Evolutionary conservation across 2,329 filamentous ascomycete species (phyloP).

Genomic region (Akanthomyces lecanii): DNA sequence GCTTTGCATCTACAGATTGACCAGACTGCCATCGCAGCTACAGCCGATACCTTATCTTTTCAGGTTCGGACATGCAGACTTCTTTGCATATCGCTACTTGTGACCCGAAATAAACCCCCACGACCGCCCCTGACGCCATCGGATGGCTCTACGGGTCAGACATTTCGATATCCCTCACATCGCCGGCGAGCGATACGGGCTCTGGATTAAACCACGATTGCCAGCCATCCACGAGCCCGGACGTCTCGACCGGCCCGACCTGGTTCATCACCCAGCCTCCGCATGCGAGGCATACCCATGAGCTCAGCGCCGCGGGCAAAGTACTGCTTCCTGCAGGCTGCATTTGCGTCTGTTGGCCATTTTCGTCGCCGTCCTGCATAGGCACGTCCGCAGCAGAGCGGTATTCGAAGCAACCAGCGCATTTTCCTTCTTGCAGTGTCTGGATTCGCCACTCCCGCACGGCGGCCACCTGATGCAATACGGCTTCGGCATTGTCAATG

Average conservation of each 20-base stretch:
- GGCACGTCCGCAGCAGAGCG: not conserved
- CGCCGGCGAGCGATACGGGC: not conserved
- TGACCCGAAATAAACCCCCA: not conserved
- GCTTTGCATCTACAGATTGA: not conserved
- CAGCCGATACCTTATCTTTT: not conserved
- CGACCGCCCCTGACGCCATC: not conserved
- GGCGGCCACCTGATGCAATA: conserved; percentile 22
- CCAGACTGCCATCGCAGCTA: not conserved
- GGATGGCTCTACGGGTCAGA: not conserved
- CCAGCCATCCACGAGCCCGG: conserved; percentile 21
- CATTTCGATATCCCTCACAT: not conserved
- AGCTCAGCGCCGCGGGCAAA: conserved; percentile 7
- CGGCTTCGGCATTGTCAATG: conserved; percentile 24
- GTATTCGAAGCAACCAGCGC: conserved; percentile 29
- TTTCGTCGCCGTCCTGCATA: not conserved
- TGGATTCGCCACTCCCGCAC: conserved; percentile 27
- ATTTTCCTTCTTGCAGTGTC: conserved; percentile 24
- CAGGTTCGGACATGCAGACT: too few species aligned
- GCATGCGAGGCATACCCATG: conserved; percentile 35
- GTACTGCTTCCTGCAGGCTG: not conserved
- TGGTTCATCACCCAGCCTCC: conserved; percentile 29
- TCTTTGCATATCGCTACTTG: not conserved
- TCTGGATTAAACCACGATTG: conserved; percentile 18
- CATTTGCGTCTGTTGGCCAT: not conserved
- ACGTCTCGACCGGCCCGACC: conserved; percentile 13